phyloP scores from a whole-genome alignment of 257 asterid genomes.

The Salvia splendens region DNA sequence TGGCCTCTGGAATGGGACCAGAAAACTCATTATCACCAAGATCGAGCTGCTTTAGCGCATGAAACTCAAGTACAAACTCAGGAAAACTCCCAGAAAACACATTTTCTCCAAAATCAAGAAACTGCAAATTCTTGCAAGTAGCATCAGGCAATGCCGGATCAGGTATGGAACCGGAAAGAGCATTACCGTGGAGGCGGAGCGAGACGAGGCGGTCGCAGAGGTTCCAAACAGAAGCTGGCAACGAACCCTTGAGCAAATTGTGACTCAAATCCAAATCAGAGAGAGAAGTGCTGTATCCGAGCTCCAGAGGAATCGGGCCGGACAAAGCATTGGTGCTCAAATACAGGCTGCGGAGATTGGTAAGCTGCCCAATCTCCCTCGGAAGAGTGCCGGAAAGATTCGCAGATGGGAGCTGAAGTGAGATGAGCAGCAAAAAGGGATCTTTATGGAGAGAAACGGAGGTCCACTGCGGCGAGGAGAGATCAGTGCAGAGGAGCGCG shows the following conservation, averaged over 20 bases:
- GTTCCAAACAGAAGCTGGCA: constrained; percentile 92
- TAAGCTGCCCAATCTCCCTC: constrained; percentile 73
- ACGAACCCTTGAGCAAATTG: constrained; percentile 64
- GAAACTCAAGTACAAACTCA: constrained; percentile 53
- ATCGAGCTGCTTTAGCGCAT: constrained; percentile 73
- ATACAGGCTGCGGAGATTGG: constrained; percentile 66
- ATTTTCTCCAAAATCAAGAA: constrained; percentile 89
- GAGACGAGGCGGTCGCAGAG: constrained; percentile 76
- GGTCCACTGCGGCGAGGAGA: constrained; percentile 82
- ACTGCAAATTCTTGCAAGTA: constrained; percentile 56
- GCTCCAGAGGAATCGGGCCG: constrained; percentile 85
- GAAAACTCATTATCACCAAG: constrained; percentile 60
- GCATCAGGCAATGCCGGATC: constrained; percentile 81
- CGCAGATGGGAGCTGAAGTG: constrained; percentile 88
- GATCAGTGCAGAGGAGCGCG: constrained; percentile 51
- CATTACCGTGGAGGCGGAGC: constrained; percentile 71
- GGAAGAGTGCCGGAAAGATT: constrained; percentile 88
- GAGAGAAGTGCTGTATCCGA: constrained; percentile 75
- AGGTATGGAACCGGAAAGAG: constrained; percentile 74
- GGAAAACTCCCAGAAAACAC: constrained; percentile 71
- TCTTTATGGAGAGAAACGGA: constrained; percentile 47
- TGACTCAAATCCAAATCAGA: constrained; percentile 80
- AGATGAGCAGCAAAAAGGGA: constrained; percentile 63
- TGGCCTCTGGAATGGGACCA: constrained; percentile 63
- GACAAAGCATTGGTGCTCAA: constrained; percentile 68